Evolutionary conservation across 345 rosid genomes (phyloP), one percentile per base, ranked within the genome.

Genomic region (Raphanus raphanistrum): DNA sequence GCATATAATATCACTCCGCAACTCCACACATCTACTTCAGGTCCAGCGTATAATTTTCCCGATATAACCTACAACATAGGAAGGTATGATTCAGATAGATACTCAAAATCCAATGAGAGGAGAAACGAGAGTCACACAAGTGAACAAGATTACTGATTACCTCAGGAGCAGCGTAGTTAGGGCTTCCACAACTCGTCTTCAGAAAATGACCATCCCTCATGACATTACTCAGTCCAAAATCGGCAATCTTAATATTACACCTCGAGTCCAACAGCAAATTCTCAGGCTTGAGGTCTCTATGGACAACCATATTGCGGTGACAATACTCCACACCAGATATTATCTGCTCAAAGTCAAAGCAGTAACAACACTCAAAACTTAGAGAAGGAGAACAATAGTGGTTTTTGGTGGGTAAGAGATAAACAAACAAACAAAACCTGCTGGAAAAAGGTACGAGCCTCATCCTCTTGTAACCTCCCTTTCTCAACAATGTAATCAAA

Each of bases 21-120:
- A 6, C 99, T 95, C 99, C 99, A 95, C 11, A 95, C 97, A 85
- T 95, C 99, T 72, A 93, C 92, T 85, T 95, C 99, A 63, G 98
- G 96, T 28, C 99, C 99, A 71, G 96, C 90, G 79, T 96, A 96
- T 78, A 89, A 81, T 68, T 89, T 93, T 71, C 94, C 96, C 57
- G 97, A 93, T 68, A 93, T 85, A 69, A 96, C 97, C 99, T 95
- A 28, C 26, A 79, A 74, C 60, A 71, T 32, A 9, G 60, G 11
- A 33, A 67, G 12, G 68, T 26, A 71, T 70, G 71, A 62, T 63
- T 67, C 27, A 11, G 38, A 28, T 21, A 21, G 21, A 21, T 21
- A 21, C 16, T 41, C 25, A 25, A 12, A 69, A 67, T 13, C 63
- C 17, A 68, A 31, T 2, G 17, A 45, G 32, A 28, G 31, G 10